These are phyloP conservation scores for Aspergillus ellipticus DNA, from an alignment of 495 filamentous ascomycete genomes.

Conservation along the genomic window DNA sequence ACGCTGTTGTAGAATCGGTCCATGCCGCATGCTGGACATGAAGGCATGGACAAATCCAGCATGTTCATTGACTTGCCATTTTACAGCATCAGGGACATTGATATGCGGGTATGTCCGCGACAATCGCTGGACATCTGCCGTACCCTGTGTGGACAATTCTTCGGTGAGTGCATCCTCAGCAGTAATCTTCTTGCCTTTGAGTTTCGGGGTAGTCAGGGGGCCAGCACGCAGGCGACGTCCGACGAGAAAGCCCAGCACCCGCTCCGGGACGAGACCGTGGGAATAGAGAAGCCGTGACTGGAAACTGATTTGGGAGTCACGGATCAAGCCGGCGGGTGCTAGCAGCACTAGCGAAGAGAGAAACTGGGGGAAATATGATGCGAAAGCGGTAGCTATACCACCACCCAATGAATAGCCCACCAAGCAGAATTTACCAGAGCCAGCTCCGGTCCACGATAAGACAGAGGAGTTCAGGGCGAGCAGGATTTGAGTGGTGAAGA, in stretches of 20 bases:
- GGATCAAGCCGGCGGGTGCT: constrained; percentile 70
- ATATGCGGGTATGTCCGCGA: constrained; percentile 43
- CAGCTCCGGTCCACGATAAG: constrained; percentile 60
- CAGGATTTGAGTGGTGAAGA: constrained; percentile 74
- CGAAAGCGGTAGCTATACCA: constrained; percentile 71
- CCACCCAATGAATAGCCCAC: constrained; percentile 87
- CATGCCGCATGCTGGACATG: constrained; percentile 55
- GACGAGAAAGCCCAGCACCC: constrained; percentile 51
- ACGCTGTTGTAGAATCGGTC: constrained; percentile 49
- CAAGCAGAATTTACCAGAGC: constrained; percentile 57
- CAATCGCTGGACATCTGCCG: constrained; percentile 37
- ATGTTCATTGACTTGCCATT: constrained; percentile 57
- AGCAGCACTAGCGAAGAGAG: constrained; percentile 67
- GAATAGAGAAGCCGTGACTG: constrained; percentile 59
- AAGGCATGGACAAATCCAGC: constrained; percentile 54
- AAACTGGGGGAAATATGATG: constrained; percentile 63
- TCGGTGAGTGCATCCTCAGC: constrained; percentile 36
- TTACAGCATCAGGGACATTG: constrained; percentile 41
- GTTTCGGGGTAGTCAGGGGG: constrained; percentile 34
- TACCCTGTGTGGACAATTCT: constrained; percentile 34
- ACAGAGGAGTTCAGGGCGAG: constrained; percentile 66
- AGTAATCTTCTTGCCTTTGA: constrained; percentile 29
- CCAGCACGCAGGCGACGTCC: constrained; percentile 49
- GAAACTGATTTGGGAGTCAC: constrained; percentile 58
- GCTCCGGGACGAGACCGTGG: constrained; percentile 54